A percentile compares a stretch with the other conserved stretches of the same genome.
phyloP scores from a whole-genome alignment of 441 rosid species.

The Pelargonium citronellum region DNA sequence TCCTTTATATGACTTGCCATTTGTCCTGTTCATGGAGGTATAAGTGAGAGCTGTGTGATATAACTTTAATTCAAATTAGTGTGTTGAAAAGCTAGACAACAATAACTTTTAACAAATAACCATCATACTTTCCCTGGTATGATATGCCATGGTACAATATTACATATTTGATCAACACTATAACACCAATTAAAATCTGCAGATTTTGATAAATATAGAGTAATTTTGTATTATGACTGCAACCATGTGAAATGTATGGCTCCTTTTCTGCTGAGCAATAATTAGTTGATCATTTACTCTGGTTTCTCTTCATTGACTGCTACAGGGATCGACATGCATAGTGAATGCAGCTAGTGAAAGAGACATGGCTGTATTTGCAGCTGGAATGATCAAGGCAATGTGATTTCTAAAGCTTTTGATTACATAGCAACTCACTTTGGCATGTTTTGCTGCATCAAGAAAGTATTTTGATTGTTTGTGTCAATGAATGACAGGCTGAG shows the following conservation, averaged over 20 bases:
- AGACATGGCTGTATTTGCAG: conserved; percentile 93
- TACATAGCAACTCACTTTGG: conserved; percentile 11
- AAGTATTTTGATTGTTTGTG: conserved; percentile 17
- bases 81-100: not conserved
- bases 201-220: not conserved
- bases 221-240: not conserved
- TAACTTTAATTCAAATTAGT: not conserved
- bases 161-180: not conserved
- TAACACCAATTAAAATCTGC: not conserved
- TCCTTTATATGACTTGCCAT: not conserved
- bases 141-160: not conserved
- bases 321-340: conserved; percentile 83
- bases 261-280: not conserved
- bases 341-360: conserved; percentile 92
- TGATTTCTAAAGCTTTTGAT: conserved; percentile 7
- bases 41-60: not conserved
- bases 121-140: not conserved
- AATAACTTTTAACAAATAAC: not conserved
- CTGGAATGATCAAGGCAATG: conserved; percentile 84
- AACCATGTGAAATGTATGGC: conserved; percentile 4
- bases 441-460: conserved; percentile 11
- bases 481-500: conserved; percentile 70
- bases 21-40: not conserved
- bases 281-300: conserved; percentile 15
- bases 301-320: conserved; percentile 24